These are phyloP conservation scores for Paramecium primaurelia DNA, from an alignment of 73 alveolate genomes.

Conservation along the genomic window DNA sequence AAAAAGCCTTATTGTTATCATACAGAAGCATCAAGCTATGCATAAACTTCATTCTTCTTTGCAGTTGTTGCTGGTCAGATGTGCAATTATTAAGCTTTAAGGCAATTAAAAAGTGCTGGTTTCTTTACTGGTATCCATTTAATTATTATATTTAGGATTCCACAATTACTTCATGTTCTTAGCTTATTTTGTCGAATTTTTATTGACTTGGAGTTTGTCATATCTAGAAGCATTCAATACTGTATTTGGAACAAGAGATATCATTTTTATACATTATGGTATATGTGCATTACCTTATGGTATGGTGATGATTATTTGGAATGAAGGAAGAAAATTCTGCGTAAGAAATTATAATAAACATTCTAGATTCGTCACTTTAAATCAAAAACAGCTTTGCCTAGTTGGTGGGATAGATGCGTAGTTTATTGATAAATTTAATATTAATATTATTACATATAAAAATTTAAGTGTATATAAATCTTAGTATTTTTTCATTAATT, in stretches of 20 bases:
- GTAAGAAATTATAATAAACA: background rate
- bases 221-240: slow-evolving; percentile 66
- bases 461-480: background rate
- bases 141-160: slow-evolving; percentile 64
- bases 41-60: slow-evolving; percentile 87
- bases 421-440: background rate
- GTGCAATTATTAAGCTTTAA: slow-evolving; percentile 81
- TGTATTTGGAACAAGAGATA: slow-evolving; percentile 75
- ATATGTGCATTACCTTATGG: slow-evolving; percentile 76
- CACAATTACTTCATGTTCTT: slow-evolving; percentile 57
- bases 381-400: background rate
- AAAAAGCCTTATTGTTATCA: slow-evolving; percentile 73
- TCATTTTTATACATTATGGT: slow-evolving; percentile 71
- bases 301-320: slow-evolving; percentile 66
- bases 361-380: slow-evolving; percentile 50
- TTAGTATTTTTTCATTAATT: background rate
- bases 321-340: slow-evolving; percentile 76
- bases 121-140: background rate
- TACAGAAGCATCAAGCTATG: slow-evolving; percentile 92
- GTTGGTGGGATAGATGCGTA: slow-evolving; percentile 53
- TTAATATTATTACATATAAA: background rate
- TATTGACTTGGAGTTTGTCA: slow-evolving; percentile 59
- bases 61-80: slow-evolving; percentile 83
- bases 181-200: slow-evolving; percentile 69
- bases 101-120: slow-evolving; percentile 69